Evolutionary conservation across 2,329 filamentous ascomycete genomes (phyloP), one percentile per base, ranked within the genome.

Genomic region (Hirsutella rhossiliensis): DNA sequence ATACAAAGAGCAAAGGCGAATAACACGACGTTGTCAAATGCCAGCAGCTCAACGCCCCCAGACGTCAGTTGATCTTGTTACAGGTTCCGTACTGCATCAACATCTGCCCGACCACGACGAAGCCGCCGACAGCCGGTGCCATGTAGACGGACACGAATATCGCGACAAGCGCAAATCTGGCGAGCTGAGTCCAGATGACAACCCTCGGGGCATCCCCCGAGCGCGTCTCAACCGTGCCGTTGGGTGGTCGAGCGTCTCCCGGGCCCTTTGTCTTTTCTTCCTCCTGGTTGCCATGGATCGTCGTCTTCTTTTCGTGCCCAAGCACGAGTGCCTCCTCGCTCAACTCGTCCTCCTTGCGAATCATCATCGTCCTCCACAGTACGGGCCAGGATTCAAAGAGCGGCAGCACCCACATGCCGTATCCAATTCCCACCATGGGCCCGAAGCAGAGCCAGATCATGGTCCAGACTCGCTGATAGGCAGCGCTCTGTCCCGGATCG

Each of bases 381-480:
- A 45, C 43, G 8, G 43, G 43, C 34, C 39, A 23, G 27, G 43
- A 45, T 17, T 45, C 43, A 9, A 42, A 27, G 0, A 45, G 15
- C 7, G 38, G 23, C 18, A 41, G 8, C 1, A 45, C 17, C 20
- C 17, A n/a, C 17, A 31, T 45, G 17, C 43, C 43, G 17, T 27
- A 27, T 3, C 44, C 44, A 11, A 30, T 28, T 20, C 41, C 44
- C 29, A 46, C 31, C 29, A 41, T 23, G 27, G 44, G 44, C 3
- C 44, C 44, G 9, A 43, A 27, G 29, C 41, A 41, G 9, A 46
- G 38, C 44, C 44, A 46, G 3, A 43, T 28, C 41, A 43, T 46
- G 3, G 41, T 46, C 44, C 41, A 46, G 4, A 43, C 41, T 8
- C 44, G 40, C n/a, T 46, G 36, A 18, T 34, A 43, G 13, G 23